Evolutionary conservation across 2,329 filamentous ascomycete genomes (phyloP), one percentile per base, ranked within the genome.

Genomic region (Aspergillus unguis): DNA sequence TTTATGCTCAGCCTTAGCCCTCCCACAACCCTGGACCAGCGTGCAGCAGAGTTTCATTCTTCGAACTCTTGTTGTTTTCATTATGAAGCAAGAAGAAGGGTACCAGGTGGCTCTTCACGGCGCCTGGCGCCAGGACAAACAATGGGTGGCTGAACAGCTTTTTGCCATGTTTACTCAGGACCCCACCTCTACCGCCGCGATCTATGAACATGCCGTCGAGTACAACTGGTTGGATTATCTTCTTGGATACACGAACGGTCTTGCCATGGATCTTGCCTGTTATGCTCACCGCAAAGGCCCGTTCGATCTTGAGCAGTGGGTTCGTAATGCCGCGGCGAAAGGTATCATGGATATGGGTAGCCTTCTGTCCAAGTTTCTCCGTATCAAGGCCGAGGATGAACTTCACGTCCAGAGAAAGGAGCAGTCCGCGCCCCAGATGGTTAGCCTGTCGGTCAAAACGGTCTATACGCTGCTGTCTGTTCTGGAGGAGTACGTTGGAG

Each of bases 71-170:
- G 85, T 89, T 47, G 87, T 88, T 8, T 96, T 95, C 67, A 78
- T 96, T 28, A 82, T 85, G 64, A 92, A 92, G 70, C 82, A 85
- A 51, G 85, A 90, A 8, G 80, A 85, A 4, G 84, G 92, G 50
- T 88, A 90, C 68, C 86, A 92, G 59, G 95, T 96, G 58, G 92
- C 96, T 10, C 81, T 99, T 52, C 87, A 96, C 66, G 92, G 90
- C 53, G 76, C 96, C 5, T 97, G 92, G 92, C 86, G 87, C 61
- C 91, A 94, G 66, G 90, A 97, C 67, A 88, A 86, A 60, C 81
- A 86, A 23, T 97, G 91, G 87, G 88, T 97, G 11, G 86, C 86
- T 7, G 83, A 86, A 58, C 85, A 88, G 53, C 83, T 99, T 32
- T 84, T 92, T 38, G 86, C 91, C 54, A 81, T 83, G 6, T 90